A percentile compares a stretch with the other conserved stretches of the same genome.
Evolutionary conservation across 1,139 yeast species (phyloP).

Genomic region (Blastobotrys indianensis): DNA sequence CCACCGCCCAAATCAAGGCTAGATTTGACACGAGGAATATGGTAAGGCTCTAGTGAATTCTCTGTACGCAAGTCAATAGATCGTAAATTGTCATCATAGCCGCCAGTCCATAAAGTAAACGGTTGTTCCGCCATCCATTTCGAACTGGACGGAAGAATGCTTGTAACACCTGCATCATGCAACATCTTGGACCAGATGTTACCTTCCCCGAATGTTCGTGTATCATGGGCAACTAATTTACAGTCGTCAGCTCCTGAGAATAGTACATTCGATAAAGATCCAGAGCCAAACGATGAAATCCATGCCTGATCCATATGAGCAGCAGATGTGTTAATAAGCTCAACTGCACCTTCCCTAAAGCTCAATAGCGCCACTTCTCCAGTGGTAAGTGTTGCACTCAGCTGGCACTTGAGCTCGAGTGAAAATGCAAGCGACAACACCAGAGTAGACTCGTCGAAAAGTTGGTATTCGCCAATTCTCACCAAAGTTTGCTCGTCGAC

Average conservation of each 20-base stretch:
- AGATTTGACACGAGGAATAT: conserved; percentile 43
- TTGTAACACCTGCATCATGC: conserved; percentile 86
- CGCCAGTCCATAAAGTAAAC: conserved; percentile 67
- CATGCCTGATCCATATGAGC: conserved; percentile 78
- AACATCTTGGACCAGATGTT: conserved; percentile 55
- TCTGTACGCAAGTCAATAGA: conserved; percentile 60
- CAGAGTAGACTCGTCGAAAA: conserved; percentile 45
- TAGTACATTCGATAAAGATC: conserved; percentile 49
- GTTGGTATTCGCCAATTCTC: conserved; percentile 22
- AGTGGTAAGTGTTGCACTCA: conserved; percentile 33
- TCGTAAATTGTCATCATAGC: conserved; percentile 78
- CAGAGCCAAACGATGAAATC: conserved; percentile 71
- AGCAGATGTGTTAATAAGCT: conserved; percentile 16
- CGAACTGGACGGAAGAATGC: conserved; percentile 46
- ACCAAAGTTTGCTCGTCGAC: conserved; percentile 13
- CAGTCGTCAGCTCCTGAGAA: conserved; percentile 94
- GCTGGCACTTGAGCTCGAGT: conserved; percentile 15
- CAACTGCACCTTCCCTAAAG: conserved; percentile 14
- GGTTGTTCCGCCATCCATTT: conserved; percentile 34
- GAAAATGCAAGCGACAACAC: conserved; percentile 61
- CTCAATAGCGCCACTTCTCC: conserved; percentile 31
- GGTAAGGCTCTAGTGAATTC: conserved; percentile 39
- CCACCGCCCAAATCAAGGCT: conserved; percentile 75
- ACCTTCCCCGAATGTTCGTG: conserved; percentile 37
- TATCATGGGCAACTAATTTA: conserved; percentile 67